A percentile compares a stretch with the other conserved stretches of the same genome.
Evolutionary conservation across 352 stramenopile genomes (phyloP).

Genomic region (Globisporangium cystogenes): DNA sequence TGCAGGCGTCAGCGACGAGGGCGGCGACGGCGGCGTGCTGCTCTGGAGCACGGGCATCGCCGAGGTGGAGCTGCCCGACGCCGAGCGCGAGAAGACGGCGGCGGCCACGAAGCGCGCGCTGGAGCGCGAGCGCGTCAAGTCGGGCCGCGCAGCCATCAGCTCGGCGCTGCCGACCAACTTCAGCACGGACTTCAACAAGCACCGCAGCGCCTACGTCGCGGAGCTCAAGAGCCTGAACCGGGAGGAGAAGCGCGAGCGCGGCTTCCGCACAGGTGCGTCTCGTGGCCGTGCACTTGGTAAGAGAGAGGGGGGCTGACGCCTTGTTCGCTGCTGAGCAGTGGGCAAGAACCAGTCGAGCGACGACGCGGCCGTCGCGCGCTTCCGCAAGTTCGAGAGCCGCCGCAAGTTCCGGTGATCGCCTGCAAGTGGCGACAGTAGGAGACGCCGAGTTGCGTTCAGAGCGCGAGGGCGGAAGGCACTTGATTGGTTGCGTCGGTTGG

Average conservation of each 20-base stretch:
- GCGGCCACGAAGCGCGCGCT: conserved; percentile 45
- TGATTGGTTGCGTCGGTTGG: too few relatives aligned
- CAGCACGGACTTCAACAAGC: conserved; percentile 73
- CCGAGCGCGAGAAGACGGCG: conserved; percentile 48
- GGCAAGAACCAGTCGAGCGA: conserved; percentile 63
- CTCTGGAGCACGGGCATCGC: conserved; percentile 77
- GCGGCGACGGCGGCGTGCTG: conserved; percentile 55
- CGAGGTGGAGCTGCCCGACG: conserved; percentile 62
- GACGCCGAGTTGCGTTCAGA: too few relatives aligned
- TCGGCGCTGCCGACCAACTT: conserved; percentile 68
- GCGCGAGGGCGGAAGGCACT: too few relatives aligned
- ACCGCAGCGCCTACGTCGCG: conserved; percentile 54
- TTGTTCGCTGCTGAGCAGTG: conserved; percentile 15
- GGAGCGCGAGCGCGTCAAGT: conserved; percentile 16
- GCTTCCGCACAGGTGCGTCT: conserved; percentile 45
- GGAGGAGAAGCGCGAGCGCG: conserved; percentile 65
- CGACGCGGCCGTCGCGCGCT: conserved; percentile 52
- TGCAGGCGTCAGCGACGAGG: conserved; percentile 26
- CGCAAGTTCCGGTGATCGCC: conserved; percentile 25
- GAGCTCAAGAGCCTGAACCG: conserved; percentile 64
- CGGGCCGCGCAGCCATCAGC: conserved; percentile 16
- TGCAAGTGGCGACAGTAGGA: too few relatives aligned
- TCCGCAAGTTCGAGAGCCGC: conserved; percentile 70
- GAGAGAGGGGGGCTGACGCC: neutral
- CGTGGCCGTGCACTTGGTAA: neutral